A percentile compares a stretch with the other conserved stretches of the same genome.
These are phyloP conservation scores for Nannochloropsis granulata DNA, from an alignment of 108 stramenopile species.

Conservation along the genomic window DNA sequence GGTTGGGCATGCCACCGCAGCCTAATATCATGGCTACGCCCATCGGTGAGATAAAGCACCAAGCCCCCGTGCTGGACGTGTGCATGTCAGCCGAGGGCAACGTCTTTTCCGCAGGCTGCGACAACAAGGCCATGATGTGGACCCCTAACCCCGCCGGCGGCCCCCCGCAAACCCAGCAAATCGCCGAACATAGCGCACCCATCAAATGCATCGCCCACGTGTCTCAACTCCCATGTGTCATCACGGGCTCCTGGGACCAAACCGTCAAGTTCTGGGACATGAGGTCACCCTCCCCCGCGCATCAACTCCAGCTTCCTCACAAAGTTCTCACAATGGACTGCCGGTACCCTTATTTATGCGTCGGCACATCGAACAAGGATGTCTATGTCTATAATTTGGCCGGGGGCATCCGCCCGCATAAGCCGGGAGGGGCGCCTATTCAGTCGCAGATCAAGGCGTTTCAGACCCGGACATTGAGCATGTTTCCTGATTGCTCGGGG, in stretches of 20 bases:
- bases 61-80: background rate
- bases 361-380: constrained; percentile 28
- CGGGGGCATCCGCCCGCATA: background rate
- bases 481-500: constrained; percentile 29
- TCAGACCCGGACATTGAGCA: constrained; percentile 25
- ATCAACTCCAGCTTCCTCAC: constrained; percentile 20
- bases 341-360: constrained; percentile 18
- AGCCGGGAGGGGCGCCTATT: background rate
- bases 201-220: background rate
- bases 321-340: constrained; percentile 24
- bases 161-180: background rate
- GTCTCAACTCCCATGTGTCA: background rate
- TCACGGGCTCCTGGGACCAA: constrained; percentile 9
- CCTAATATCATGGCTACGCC: background rate
- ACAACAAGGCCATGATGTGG: background rate
- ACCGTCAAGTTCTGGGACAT: constrained; percentile 36
- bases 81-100: background rate
- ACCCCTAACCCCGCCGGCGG: background rate
- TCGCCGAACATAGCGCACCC: background rate
- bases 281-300: constrained; percentile 20
- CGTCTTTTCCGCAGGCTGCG: background rate
- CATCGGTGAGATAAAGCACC: background rate
- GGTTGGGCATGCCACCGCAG: background rate
- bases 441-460: constrained; percentile 19
- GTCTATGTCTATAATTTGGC: constrained; percentile 22